Base-by-base conservation (phyloP, 768 basidiomycete species). In the Pulveroboletus frians region DNA sequence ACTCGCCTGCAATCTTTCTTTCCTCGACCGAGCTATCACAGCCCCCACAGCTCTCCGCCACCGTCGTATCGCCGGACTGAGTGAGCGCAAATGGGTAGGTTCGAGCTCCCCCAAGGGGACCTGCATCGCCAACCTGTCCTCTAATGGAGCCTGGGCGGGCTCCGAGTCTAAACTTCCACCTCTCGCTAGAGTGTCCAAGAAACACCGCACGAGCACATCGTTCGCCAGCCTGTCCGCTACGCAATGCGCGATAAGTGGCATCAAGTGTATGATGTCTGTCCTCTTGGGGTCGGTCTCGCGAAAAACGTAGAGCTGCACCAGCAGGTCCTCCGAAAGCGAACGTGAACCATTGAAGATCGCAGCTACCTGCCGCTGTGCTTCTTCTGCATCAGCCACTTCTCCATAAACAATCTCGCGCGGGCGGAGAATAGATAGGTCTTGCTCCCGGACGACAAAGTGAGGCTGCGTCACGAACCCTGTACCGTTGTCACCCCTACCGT, bases 41-140 rank as follows among this genome's bases (percentile, higher is more conserved):
- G 53, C 41, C 0, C 71, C 75, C 13, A 74, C 70, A 0, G 77
- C 77, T 44, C 52, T 58, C 4, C 72, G 66, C 80, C 81, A 81
- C 49, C 75, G 63, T 47, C 60, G 66, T 40, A 61, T 66, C 1
- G 76, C 68, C 2, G 60, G 32, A 43, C 58, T 74, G 34, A 72
- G 57, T 30, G 62, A 59, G 6, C 50, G 52, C 15, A 60, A 52
- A 13, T 50, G 47, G 8, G 50, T 47, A 5, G 76, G 75, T 18
- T 64, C 51, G 13, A 78, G 59, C 1, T 69, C 64, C 14, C 73
- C 71, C 5, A 66, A 67, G 0, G 78, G 56, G 0, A 72, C 49
- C 0, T 71, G 69, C 56, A 79, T 59, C 1, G 69, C 65, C 21
- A 83, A 17, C 23, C 23, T 26, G 23, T 26, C 23, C 23, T 26